Evolutionary conservation across 2,329 filamentous ascomycete genomes (phyloP).

Genomic region (Tolypocladium sp.): DNA sequence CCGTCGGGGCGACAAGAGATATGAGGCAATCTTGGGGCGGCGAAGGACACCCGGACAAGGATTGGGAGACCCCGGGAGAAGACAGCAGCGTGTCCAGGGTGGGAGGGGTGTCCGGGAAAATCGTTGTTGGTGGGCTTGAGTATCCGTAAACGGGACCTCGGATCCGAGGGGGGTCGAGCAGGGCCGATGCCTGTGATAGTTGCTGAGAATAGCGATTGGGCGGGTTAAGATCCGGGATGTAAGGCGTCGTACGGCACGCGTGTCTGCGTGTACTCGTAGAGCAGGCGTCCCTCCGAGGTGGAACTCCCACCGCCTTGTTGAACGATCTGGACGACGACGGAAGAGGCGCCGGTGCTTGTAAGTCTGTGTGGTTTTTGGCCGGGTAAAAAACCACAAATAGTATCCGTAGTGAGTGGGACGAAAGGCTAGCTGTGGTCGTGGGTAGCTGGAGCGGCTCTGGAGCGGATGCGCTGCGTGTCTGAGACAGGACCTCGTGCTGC

Average conservation of each 20-base stretch:
- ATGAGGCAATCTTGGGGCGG: constrained; percentile 4
- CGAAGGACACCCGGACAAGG: constrained; percentile 2
- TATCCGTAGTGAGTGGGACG: not conserved
- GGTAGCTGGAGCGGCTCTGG: not conserved
- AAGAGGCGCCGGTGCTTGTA: not conserved
- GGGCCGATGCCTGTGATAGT: constrained; percentile 1
- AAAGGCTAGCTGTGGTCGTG: not conserved
- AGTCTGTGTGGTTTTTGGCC: not conserved
- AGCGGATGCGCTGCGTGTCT: not conserved
- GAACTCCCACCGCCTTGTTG: not conserved
- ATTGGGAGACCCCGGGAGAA: not conserved
- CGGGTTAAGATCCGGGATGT: not conserved
- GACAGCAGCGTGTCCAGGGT: not conserved
- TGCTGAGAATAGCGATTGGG: not conserved
- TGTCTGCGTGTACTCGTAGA: not conserved
- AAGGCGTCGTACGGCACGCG: not conserved
- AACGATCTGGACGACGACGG: not conserved
- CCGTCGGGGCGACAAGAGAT: not conserved
- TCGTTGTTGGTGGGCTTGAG: constrained; percentile 2
- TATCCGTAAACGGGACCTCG: not conserved
- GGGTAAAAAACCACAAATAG: not conserved
- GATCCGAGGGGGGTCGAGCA: constrained; percentile 2
- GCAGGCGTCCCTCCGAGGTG: not conserved
- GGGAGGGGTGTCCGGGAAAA: constrained; percentile 3
- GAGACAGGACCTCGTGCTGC: not conserved